Evolutionary conservation across 768 basidiomycete species (phyloP).

Genomic region (Mrakia hoshinonis): DNA sequence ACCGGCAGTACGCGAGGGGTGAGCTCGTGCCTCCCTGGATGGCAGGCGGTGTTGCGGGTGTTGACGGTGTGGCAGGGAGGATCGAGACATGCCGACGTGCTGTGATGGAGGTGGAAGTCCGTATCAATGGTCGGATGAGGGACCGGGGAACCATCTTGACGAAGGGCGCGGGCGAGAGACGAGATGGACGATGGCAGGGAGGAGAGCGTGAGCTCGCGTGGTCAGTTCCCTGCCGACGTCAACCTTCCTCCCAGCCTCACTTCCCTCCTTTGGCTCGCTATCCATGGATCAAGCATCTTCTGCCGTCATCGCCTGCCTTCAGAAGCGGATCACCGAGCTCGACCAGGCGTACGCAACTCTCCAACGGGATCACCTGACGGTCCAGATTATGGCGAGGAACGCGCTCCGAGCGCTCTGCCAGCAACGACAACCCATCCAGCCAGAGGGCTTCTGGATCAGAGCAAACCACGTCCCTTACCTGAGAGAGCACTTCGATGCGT

Average conservation of each 20-base stretch:
- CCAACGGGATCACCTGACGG: too few species aligned
- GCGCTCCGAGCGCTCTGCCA: not conserved
- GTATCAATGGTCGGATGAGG: not conserved
- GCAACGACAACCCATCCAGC: not conserved
- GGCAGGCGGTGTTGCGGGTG: not conserved
- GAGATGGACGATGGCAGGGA: not conserved
- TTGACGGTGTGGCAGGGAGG: not conserved
- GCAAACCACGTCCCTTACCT: not conserved
- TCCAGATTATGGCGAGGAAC: not conserved
- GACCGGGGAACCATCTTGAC: not conserved
- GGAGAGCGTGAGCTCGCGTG: too few species aligned
- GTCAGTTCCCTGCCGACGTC: not conserved
- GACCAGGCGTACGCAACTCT: not conserved
- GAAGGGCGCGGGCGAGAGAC: too few species aligned
- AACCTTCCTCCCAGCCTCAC: too few species aligned
- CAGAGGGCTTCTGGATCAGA: not conserved
- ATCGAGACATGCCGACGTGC: too few species aligned
- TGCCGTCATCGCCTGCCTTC: not conserved
- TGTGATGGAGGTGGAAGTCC: too few species aligned
- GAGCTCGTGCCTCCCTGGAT: not conserved
- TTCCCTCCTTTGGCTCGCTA: not conserved
- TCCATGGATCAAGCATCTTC: not conserved
- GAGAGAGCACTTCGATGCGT: too few species aligned
- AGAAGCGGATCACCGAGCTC: too few species aligned
- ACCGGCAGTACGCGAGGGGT: conserved; percentile 51